A percentile compares a stretch with the other conserved stretches of the same genome.
phyloP scores from a whole-genome alignment of 139 green algal species.

The Pleodorina starrii region DNA sequence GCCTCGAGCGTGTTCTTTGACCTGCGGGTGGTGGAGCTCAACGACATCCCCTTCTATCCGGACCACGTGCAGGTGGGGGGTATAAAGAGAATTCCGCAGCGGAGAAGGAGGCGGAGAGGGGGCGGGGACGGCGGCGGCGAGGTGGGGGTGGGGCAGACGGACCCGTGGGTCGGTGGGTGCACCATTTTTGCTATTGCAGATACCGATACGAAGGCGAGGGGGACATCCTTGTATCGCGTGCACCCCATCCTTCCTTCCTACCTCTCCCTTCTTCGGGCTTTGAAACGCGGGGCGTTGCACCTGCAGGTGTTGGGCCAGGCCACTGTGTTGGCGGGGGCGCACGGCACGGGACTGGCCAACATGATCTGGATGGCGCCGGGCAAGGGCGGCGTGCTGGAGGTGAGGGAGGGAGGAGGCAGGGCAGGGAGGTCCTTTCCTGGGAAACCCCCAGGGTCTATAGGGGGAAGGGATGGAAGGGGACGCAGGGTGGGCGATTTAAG shows the following conservation, averaged over 20 bases:
- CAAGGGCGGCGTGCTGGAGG: slow-evolving; percentile 55
- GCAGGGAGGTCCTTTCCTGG: too few relatives aligned
- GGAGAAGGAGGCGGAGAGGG: not conserved
- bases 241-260: too few relatives aligned
- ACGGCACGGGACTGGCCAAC: slow-evolving; percentile 60
- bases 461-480: too few relatives aligned
- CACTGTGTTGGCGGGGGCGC: slow-evolving; percentile 48
- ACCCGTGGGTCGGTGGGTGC: too few relatives aligned
- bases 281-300: too few relatives aligned
- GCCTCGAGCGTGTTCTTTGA: slow-evolving; percentile 13
- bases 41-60: slow-evolving; percentile 54
- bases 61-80: slow-evolving; percentile 53
- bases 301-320: slow-evolving; percentile 40
- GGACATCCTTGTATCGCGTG: too few relatives aligned
- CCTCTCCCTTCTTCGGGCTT: too few relatives aligned
- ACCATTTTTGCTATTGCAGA: too few relatives aligned
- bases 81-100: too few relatives aligned
- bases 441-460: too few relatives aligned
- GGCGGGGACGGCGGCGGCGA: not conserved
- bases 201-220: too few relatives aligned
- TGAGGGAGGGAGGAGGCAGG: not conserved
- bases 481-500: too few relatives aligned
- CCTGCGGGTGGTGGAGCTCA: slow-evolving; percentile 44
- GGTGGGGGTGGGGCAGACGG: not conserved
- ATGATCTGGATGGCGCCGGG: slow-evolving; percentile 54